A percentile compares a stretch with the other conserved stretches of the same genome.
Evolutionary conservation across 345 rosid genomes (phyloP).

Genomic region (Noccaea caerulescens): DNA sequence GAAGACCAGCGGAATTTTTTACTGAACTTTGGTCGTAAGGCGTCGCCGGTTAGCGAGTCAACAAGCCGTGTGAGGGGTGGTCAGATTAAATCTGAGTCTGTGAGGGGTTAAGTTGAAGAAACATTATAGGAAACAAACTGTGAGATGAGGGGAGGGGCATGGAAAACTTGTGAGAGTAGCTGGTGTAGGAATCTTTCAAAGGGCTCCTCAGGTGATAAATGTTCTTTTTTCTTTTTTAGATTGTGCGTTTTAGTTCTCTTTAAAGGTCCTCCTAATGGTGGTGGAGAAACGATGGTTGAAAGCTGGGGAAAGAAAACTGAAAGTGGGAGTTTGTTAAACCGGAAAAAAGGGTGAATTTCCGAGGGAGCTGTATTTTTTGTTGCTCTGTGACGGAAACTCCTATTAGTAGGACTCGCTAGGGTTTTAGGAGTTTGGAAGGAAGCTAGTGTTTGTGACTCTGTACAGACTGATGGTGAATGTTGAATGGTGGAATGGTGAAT

Average conservation of each 20-base stretch:
- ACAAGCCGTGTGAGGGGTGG: constrained; percentile 47
- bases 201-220: constrained; percentile 32
- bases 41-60: constrained; percentile 46
- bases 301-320: constrained; percentile 41
- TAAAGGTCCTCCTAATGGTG: constrained; percentile 17
- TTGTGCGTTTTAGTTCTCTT: constrained; percentile 20
- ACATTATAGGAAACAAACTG: constrained; percentile 29
- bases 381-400: constrained; percentile 58
- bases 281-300: constrained; percentile 42
- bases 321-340: constrained; percentile 53
- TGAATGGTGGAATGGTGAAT: constrained; percentile 1
- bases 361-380: constrained; percentile 65
- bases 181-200: constrained; percentile 17
- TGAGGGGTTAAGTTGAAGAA: constrained; percentile 50
- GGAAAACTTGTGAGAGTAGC: constrained; percentile 22
- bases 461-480: constrained; percentile 36
- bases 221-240: constrained; percentile 12
- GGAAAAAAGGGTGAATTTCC: constrained; percentile 23
- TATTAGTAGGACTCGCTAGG: constrained; percentile 30
- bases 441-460: constrained; percentile 37
- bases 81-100: constrained; percentile 68
- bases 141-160: background rate
- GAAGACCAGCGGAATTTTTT: constrained; percentile 76
- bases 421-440: constrained; percentile 42
- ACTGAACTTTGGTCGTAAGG: constrained; percentile 70